Evolutionary conservation across 23 red algal genomes (phyloP).

Genomic region (Gracilaria caudata): DNA sequence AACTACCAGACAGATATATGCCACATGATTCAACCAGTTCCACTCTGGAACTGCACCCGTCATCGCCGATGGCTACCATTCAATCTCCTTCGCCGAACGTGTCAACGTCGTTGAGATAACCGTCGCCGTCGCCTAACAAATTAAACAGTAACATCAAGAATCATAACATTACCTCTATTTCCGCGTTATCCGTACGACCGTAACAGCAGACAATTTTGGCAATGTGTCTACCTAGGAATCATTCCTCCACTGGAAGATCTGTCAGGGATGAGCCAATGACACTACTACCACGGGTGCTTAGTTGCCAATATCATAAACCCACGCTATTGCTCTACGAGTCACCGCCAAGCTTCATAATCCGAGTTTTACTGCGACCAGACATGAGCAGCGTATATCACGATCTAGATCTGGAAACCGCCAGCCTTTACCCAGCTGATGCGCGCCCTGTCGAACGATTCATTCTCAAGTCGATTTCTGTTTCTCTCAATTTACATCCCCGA

Average conservation of each 20-base stretch:
- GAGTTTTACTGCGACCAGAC: conserved; percentile 55
- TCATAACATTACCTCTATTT: neutral
- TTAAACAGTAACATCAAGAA: conserved; percentile 4
- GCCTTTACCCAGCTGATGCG: conserved; percentile 28
- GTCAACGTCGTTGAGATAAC: conserved; percentile 9
- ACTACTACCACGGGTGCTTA: conserved; percentile 70
- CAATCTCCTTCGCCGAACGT: conserved; percentile 15
- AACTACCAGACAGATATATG: conserved; percentile 60
- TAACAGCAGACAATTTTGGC: conserved; percentile 39
- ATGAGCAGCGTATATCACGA: conserved; percentile 34
- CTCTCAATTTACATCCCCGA: conserved; percentile 11
- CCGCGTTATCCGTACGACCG: conserved; percentile 63
- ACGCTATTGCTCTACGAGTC: neutral
- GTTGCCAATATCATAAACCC: conserved; percentile 51
- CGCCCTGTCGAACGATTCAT: conserved; percentile 42
- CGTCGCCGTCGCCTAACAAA: conserved; percentile 32
- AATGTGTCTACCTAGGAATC: conserved; percentile 41
- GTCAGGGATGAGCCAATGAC: conserved; percentile 16
- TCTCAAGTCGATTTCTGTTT: conserved; percentile 5
- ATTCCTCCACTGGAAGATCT: conserved; percentile 57
- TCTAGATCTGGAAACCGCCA: conserved; percentile 2
- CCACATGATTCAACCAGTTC: conserved; percentile 28
- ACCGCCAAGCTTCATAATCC: neutral
- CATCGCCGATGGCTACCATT: conserved; percentile 11
- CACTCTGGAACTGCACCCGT: conserved; percentile 20